phyloP scores from a whole-genome alignment of 768 basidiomycete species.

The Termitomyces sp. region DNA sequence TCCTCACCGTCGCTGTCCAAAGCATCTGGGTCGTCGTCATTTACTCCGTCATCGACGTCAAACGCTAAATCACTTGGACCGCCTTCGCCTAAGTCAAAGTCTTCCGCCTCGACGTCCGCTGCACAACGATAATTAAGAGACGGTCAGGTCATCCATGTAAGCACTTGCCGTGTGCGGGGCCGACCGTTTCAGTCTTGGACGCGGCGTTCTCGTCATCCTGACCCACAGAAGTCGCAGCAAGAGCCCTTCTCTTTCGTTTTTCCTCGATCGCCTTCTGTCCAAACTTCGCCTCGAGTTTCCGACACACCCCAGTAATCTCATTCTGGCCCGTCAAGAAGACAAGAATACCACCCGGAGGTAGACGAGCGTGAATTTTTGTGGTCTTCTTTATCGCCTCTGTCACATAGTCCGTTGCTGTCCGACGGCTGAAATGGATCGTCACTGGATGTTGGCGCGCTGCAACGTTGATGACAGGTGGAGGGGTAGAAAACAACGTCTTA shows the following conservation, averaged over 20 bases:
- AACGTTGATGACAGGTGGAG: conserved; percentile 92
- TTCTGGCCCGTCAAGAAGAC: conserved; percentile 96
- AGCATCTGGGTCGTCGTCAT: conserved; percentile 71
- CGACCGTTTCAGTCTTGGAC: conserved; percentile 26
- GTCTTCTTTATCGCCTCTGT: conserved; percentile 89
- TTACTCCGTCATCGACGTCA: conserved; percentile 63
- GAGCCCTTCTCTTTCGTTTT: conserved; percentile 39
- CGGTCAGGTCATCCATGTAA: neutral
- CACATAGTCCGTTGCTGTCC: conserved; percentile 86
- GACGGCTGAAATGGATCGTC: conserved; percentile 88
- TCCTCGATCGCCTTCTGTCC: conserved; percentile 61
- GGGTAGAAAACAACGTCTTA: conserved; percentile 68
- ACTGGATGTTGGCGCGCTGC: conserved; percentile 93
- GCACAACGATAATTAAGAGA: conserved; percentile 4
- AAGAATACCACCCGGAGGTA: conserved; percentile 92
- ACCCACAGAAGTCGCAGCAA: conserved; percentile 23
- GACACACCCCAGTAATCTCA: conserved; percentile 86
- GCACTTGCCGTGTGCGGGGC: conserved; percentile 48
- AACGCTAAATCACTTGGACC: conserved; percentile 53
- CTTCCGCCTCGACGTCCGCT: conserved; percentile 82
- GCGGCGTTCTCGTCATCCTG: conserved; percentile 26
- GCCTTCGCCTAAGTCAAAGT: conserved; percentile 63
- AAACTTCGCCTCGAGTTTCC: conserved; percentile 76
- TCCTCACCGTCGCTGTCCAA: conserved; percentile 74
- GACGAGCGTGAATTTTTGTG: conserved; percentile 84